These are phyloP conservation scores for Monosporascus sp. DNA, from an alignment of 2,329 filamentous ascomycete species.

Conservation along the genomic window DNA sequence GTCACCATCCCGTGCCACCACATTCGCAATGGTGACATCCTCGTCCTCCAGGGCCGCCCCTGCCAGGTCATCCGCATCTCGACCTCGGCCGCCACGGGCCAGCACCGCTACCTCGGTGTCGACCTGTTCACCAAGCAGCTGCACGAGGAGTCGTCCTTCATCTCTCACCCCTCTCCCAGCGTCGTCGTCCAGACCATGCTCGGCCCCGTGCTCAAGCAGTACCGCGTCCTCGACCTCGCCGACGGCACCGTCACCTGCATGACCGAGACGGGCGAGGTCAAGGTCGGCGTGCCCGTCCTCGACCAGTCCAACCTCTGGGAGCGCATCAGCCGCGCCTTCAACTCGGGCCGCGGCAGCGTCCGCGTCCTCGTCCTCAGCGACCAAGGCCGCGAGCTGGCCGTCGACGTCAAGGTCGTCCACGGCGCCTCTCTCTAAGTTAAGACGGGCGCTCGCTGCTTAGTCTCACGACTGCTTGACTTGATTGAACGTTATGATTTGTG, in stretches of 20 bases:
- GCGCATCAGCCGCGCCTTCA: slow-evolving; percentile 78
- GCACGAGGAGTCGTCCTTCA: slow-evolving; percentile 96
- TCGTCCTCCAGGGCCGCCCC: slow-evolving; percentile 97
- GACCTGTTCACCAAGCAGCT: slow-evolving; percentile 99
- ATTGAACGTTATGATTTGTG: no score
- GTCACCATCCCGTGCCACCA: slow-evolving; percentile 99
- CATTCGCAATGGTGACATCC: slow-evolving; percentile 96
- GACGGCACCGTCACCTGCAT: slow-evolving; percentile 84
- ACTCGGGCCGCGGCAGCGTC: slow-evolving; percentile 87
- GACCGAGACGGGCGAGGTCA: slow-evolving; percentile 98
- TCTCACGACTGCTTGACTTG: no score
- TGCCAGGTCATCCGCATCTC: slow-evolving; percentile 99
- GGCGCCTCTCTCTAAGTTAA: slow-evolving; percentile 56
- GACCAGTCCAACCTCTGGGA: slow-evolving; percentile 87
- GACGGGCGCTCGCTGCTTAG: no score
- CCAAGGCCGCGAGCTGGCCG: slow-evolving; percentile 85
- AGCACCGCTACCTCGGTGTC: slow-evolving; percentile 99
- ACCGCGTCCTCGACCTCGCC: slow-evolving; percentile 96
- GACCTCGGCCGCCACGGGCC: slow-evolving; percentile 92
- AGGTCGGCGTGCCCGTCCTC: slow-evolving; percentile 88
- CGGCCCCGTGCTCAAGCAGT: slow-evolving; percentile 99
- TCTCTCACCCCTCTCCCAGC: slow-evolving; percentile 93
- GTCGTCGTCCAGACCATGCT: slow-evolving; percentile 99
- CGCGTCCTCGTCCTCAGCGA: slow-evolving; percentile 95
- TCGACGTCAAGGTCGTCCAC: slow-evolving; percentile 99